Base-by-base conservation (phyloP, 2,329 filamentous ascomycete species). In the Dactylellina drechsleri region DNA sequence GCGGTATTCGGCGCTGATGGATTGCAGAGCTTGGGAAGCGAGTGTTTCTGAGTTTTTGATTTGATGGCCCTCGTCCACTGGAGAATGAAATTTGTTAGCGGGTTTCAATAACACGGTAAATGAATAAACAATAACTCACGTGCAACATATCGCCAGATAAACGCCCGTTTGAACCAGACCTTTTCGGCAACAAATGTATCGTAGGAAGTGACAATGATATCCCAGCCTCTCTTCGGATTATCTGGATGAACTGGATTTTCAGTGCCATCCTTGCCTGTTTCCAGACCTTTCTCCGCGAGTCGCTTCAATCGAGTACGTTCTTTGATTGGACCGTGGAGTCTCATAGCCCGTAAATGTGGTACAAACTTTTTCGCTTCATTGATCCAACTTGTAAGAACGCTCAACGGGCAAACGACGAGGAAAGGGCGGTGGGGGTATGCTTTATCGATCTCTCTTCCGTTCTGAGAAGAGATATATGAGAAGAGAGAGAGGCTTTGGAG, bases 21-120 rank as follows among this genome's bases (percentile, higher is more conserved):
- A 86, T 80, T 91, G 89, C 60, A 98, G 85, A 73, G 91, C 89
- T 79, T 89, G 87, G 82, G 97, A 97, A 4, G 92, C 86, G 61
- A 91, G 88, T 0, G 93, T 96, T 57, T 89, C 89, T 0, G 90
- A 89, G 80, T 97, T 98, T 83, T 97, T 96, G 81, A 99, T 85
- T 80, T 92, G 89, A 82, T 99, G 95, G 0, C 94, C 95, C 83
- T 99, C 95, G 80, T 99, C 95, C 79, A 93, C 98, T n/a, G 98
- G 43, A n/a, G 4, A 7, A 15, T 10, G 1, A 47, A 47, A 13
- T 1, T 2, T n/a, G 8, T 47, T 47, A 47, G 43, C 13, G 6
- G 4, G 13, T n/a, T 47, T 47, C 6, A 36, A 36, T 36, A 7
- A 36, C 1, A 36, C 31, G 31, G 31, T 10, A 10, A 8, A 36